phyloP scores from a whole-genome alignment of 257 asterid species.

The Parsonsia alboflavescens region DNA sequence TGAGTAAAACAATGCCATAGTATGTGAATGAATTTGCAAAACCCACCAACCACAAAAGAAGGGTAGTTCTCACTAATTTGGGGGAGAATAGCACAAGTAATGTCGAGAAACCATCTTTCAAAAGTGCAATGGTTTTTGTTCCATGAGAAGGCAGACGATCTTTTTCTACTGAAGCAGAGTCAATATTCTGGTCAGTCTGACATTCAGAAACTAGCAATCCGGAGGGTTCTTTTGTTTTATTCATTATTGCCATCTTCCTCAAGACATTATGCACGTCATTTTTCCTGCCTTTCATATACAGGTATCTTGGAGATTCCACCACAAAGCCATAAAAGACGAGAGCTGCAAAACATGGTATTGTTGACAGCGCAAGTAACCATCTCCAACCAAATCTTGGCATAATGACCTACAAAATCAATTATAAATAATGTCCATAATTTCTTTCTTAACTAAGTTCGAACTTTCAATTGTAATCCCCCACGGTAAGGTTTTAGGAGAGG shows the following conservation, averaged over 20 bases:
- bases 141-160: slow-evolving; percentile 27
- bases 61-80: slow-evolving; percentile 40
- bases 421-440: not conserved
- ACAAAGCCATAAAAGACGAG: slow-evolving; percentile 46
- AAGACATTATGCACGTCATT: slow-evolving; percentile 43
- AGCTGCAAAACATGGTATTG: slow-evolving; percentile 55
- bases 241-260: slow-evolving; percentile 43
- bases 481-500: too few species aligned
- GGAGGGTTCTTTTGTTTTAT: slow-evolving; percentile 44
- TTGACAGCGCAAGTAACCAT: slow-evolving; percentile 69
- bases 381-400: slow-evolving; percentile 78
- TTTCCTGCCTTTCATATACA: slow-evolving; percentile 42
- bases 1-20: slow-evolving; percentile 66
- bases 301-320: slow-evolving; percentile 67
- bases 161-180: slow-evolving; percentile 19
- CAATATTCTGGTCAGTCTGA: slow-evolving; percentile 12
- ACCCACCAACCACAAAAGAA: slow-evolving; percentile 53
- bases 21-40: slow-evolving; percentile 62
- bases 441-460: not conserved
- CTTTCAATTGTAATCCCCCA: not conserved
- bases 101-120: slow-evolving; percentile 35
- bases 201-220: slow-evolving; percentile 48
- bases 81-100: slow-evolving; percentile 41
- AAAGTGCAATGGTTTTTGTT: slow-evolving; percentile 5
- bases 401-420: slow-evolving; percentile 32